These are phyloP conservation scores for Barnettozyma sucrosica DNA, from an alignment of 805 yeast genomes.

Conservation along the genomic window DNA sequence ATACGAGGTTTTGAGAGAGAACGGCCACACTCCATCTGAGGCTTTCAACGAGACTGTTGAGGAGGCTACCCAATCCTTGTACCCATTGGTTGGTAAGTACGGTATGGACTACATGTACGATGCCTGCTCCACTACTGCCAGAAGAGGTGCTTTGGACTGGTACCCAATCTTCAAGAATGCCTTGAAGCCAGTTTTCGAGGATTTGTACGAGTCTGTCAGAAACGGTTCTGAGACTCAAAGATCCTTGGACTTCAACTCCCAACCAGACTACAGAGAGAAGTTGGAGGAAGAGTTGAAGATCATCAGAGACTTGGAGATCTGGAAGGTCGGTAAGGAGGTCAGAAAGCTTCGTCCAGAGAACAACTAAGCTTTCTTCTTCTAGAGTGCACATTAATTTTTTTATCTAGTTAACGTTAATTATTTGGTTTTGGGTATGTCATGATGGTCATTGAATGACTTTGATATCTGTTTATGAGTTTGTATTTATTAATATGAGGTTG, in stretches of 20 bases:
- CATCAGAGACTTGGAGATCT: constrained; percentile 98
- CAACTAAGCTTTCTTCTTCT: constrained; percentile 47
- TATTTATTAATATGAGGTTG: constrained; percentile 12
- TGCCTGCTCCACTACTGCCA: constrained; percentile 99
- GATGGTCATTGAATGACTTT: constrained; percentile 28
- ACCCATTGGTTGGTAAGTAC: constrained; percentile 98
- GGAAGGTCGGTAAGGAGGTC: constrained; percentile 99
- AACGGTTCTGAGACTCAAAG: constrained; percentile 97
- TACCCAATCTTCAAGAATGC: constrained; percentile 98
- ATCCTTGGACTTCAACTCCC: constrained; percentile 97
- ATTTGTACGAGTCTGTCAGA: constrained; percentile 90
- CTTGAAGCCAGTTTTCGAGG: constrained; percentile 96
- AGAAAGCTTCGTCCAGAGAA: constrained; percentile 99
- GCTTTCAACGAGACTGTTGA: constrained; percentile 99
- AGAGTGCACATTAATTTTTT: constrained; percentile 2
- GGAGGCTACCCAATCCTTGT: constrained; percentile 98
- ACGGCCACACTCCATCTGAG: constrained; percentile 99
- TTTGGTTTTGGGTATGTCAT: constrained; percentile 16
- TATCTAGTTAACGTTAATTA: constrained; percentile 11
- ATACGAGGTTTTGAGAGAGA: constrained; percentile 98
- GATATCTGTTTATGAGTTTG: constrained; percentile 13
- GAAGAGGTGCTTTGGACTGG: constrained; percentile 99
- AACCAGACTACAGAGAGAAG: constrained; percentile 94
- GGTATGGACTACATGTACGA: constrained; percentile 99
- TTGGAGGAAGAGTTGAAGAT: constrained; percentile 88